phyloP scores from a whole-genome alignment of 352 stramenopile species.

The Phytophthora megakarya region DNA sequence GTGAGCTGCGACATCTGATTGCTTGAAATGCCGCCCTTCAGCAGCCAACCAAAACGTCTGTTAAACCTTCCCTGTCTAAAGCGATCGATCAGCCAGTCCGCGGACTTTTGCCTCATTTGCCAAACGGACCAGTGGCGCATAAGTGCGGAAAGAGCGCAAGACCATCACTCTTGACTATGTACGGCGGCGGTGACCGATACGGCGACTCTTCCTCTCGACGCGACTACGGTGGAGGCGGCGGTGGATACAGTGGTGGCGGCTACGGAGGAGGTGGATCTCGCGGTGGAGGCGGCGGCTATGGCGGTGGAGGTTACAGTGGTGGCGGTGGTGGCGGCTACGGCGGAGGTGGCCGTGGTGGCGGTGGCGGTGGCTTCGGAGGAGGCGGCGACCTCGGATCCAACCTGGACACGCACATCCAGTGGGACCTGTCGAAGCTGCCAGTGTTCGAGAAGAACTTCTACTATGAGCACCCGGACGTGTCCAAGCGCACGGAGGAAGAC shows the following conservation, averaged over 20 bases:
- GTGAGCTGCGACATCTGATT: constrained; percentile 26
- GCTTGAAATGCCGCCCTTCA: constrained; percentile 17
- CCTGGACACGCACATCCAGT: constrained; percentile 95
- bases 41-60: constrained; percentile 38
- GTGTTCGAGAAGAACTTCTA: constrained; percentile 99
- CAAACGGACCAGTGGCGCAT: constrained; percentile 26
- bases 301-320: constrained; percentile 41
- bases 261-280: constrained; percentile 35
- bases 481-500: constrained; percentile 88
- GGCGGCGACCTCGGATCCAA: constrained; percentile 86
- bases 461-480: constrained; percentile 98
- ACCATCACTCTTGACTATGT: constrained; percentile 59
- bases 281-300: constrained; percentile 35
- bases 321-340: constrained; percentile 34
- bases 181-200: too few relatives aligned
- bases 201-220: too few relatives aligned
- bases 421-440: constrained; percentile 93
- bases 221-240: constrained; percentile 35
- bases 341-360: constrained; percentile 39
- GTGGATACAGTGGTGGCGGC: constrained; percentile 36
- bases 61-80: constrained; percentile 30
- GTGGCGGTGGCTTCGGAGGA: constrained; percentile 38
- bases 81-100: constrained; percentile 24
- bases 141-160: constrained; percentile 9
- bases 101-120: constrained; percentile 23